These are phyloP conservation scores for Globisporangium orthogonon DNA, from an alignment of 352 stramenopile genomes.

Conservation along the genomic window DNA sequence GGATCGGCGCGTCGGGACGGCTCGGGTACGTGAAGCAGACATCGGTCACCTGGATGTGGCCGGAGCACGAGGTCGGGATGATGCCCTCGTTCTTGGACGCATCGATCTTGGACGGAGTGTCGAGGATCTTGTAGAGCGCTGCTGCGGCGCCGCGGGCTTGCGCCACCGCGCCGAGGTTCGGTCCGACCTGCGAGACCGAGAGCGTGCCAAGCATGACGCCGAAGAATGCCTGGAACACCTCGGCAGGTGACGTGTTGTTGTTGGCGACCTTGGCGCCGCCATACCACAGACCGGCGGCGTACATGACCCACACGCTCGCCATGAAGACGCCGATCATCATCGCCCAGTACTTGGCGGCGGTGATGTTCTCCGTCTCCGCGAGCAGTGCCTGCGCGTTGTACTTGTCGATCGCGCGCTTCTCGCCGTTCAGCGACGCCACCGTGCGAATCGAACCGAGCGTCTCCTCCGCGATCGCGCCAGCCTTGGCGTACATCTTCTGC, in stretches of 20 bases:
- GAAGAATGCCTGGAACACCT: constrained; percentile 51
- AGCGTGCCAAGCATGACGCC: constrained; percentile 39
- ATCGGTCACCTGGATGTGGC: constrained; percentile 23
- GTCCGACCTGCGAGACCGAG: constrained; percentile 39
- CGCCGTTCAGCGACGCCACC: constrained; percentile 18
- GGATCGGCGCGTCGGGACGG: not conserved
- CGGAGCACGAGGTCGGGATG: constrained; percentile 16
- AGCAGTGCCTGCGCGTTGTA: constrained; percentile 14
- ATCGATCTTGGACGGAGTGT: constrained; percentile 42
- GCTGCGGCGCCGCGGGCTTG: constrained; percentile 36
- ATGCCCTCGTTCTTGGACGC: constrained; percentile 20
- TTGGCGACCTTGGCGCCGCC: constrained; percentile 29
- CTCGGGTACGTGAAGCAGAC: constrained; percentile 1
- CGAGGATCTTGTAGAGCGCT: constrained; percentile 46
- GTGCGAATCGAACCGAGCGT: constrained; percentile 25
- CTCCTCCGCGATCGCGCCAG: constrained; percentile 25
- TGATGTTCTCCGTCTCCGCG: constrained; percentile 18
- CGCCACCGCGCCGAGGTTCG: constrained; percentile 42
- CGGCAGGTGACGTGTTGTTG: constrained; percentile 19
- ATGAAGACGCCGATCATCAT: constrained; percentile 20
- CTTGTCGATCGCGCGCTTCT: constrained; percentile 18
- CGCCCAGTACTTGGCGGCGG: constrained; percentile 11
- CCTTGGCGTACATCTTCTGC: constrained; percentile 22
- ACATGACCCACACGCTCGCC: constrained; percentile 41
- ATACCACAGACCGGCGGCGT: constrained; percentile 45